phyloP scores from a whole-genome alignment of 2,329 filamentous ascomycete species.

The Xylaria sp. region DNA sequence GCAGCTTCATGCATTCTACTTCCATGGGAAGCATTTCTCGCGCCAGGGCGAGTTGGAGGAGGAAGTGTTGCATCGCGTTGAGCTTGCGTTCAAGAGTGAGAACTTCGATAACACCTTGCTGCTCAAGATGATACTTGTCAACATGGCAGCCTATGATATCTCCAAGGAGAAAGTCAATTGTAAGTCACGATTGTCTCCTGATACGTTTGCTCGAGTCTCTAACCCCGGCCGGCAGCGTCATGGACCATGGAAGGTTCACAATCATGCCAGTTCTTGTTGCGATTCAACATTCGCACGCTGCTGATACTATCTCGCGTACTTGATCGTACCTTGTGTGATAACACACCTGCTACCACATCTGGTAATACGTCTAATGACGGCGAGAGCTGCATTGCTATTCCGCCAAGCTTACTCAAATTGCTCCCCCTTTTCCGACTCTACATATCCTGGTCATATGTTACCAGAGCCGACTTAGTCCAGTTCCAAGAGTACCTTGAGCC shows the following conservation, averaged over 20 bases:
- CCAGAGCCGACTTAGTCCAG: slow-evolving; percentile 52
- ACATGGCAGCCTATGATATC: slow-evolving; percentile 81
- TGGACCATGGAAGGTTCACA: slow-evolving; percentile 52
- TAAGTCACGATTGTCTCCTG: slow-evolving; percentile 43
- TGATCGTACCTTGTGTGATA: slow-evolving; percentile 69
- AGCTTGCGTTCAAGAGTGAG: slow-evolving; percentile 73
- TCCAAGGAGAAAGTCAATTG: slow-evolving; percentile 66
- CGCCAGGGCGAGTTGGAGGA: slow-evolving; percentile 82
- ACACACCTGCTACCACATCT: slow-evolving; percentile 32
- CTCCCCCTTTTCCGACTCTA: slow-evolving; percentile 60
- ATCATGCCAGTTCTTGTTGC: slow-evolving; percentile 70
- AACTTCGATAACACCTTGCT: slow-evolving; percentile 69
- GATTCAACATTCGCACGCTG: slow-evolving; percentile 80
- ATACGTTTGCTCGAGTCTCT: slow-evolving; percentile 17
- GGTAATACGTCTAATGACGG: slow-evolving; percentile 32
- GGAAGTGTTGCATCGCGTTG: slow-evolving; percentile 80
- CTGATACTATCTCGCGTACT: slow-evolving; percentile 73
- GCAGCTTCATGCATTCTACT: slow-evolving; percentile 83
- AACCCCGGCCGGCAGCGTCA: slow-evolving; percentile 46
- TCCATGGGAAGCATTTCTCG: slow-evolving; percentile 74
- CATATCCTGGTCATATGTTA: slow-evolving; percentile 58
- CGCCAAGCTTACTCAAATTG: slow-evolving; percentile 48
- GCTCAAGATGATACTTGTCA: slow-evolving; percentile 82
- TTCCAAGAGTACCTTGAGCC: slow-evolving; percentile 53
- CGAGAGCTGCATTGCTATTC: slow-evolving; percentile 42